Conservation (phyloP, 192 early-diverging fungal species). For the Coemansia javaensis region DNA sequence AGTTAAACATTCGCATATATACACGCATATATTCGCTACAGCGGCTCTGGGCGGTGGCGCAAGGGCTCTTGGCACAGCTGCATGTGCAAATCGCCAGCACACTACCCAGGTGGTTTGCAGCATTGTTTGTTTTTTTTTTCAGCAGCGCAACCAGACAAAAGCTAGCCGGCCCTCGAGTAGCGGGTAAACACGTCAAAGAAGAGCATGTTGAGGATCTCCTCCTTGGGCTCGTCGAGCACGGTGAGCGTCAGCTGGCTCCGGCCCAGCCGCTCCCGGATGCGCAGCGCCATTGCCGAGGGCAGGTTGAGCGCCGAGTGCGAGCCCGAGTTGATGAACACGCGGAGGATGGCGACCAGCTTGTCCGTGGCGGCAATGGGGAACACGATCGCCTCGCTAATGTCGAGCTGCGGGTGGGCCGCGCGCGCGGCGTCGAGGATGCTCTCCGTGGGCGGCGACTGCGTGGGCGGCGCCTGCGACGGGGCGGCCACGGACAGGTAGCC, state of each 20-base stretch:
- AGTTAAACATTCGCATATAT: conserved; percentile 1
- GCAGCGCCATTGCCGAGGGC: conserved; percentile 33
- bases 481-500: conserved; percentile 29
- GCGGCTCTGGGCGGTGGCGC: too few species aligned
- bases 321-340: conserved; percentile 47
- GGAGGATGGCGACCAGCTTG: conserved; percentile 43
- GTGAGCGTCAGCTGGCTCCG: conserved; percentile 29
- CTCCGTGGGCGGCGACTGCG: conserved; percentile 39
- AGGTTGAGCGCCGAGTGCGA: conserved; percentile 39
- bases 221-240: conserved; percentile 48
- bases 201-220: conserved; percentile 47
- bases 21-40: too few species aligned
- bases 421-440: conserved; percentile 39
- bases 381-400: conserved; percentile 22
- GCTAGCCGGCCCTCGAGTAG: conserved; percentile 16
- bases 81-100: too few species aligned
- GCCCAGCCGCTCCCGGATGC: conserved; percentile 31
- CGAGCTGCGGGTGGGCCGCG: conserved; percentile 30
- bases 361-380: conserved; percentile 45
- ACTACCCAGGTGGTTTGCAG: too few species aligned
- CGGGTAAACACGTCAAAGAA: conserved; percentile 46
- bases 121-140: too few species aligned
- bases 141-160: conserved; percentile 26
- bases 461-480: conserved; percentile 10
- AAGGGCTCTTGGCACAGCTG: too few species aligned